Base-by-base conservation (phyloP, 192 early-diverging fungal genomes). In the Coemansia erecta region DNA sequence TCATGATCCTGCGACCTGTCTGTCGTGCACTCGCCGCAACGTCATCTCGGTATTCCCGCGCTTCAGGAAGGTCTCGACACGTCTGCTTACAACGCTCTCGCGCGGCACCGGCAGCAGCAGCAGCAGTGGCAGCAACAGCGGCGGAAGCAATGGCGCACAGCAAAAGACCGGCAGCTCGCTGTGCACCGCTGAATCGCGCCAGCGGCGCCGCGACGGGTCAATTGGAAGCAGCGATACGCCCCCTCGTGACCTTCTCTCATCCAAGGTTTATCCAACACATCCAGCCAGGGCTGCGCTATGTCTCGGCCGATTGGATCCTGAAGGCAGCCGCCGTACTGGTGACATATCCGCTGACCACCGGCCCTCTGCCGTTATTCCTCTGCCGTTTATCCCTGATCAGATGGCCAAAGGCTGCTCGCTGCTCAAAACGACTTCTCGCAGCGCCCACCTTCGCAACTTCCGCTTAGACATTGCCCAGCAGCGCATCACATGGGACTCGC, bases 391-490 rank as follows among this genome's bases (percentile, higher is more conserved):
- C 26, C 77, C 77, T 17, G 67, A 51, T 33, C 62, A 61, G 1
- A 63, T 80, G 63, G 70, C 66, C 47, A 60, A 23, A 41, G 72
- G 78, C 53, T 69, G 69, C 42, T 18, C 67, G n/a, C 56, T 80
- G 64, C 64, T 80, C 40, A 80, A 80, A 61, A 72, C 72, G 4
- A 74, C 72, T 28, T 71, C 72, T 44, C 59, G 61, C 31, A 60
- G 66, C 52, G 68, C 66, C 0, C 78, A 80, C 37, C 39, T 53
- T 42, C 78, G 78, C 51, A 64, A 71, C 48, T 80, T 80, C 60
- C 68, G 72, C 46, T 55, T 81, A 31, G 78, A 81, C 68, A 68
- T 75, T 56, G 72, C 72, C 23, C 78, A 81, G 58, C 78, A 81
- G 59, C 72, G 78, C 18, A 65, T 81, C 63, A 75, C 70, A 39